Evolutionary conservation across 345 rosid genomes (phyloP), one percentile per base, ranked within the genome.

Genomic region (Salix dunnii): DNA sequence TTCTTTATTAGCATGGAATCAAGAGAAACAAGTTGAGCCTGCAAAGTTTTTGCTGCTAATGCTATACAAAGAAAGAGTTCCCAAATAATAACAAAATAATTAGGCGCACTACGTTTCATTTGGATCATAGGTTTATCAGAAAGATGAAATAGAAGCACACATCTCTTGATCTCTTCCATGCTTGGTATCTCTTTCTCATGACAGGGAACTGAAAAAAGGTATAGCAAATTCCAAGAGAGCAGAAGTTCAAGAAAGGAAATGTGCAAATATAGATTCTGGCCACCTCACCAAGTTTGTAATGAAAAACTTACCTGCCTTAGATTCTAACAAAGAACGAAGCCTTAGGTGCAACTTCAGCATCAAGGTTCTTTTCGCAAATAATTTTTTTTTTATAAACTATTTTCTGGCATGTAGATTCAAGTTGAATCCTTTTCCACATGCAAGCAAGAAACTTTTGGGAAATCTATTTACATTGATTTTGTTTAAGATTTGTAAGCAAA

Each of bases 391-490:
- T 68, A 21, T 58, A 17, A 11, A 3, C 62, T 30, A 28, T 31
- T 25, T 48, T 67, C 42, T 8, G 60, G 8, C 40, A 9, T 68
- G 38, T 36, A 55, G 67, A 76, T 27, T 0, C 68, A 70, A 33
- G 28, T 62, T 46, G 49, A 38, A 25, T 68, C 27, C 27, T 16
- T n/a, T 61, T 68, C 68, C 51, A n/a, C 35, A 51, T 25, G 63
- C 77, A 28, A 3, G 53, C 77, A 28, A 5, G 60, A 55, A 20
- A 58, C 16, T 5, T 13, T 35, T 51, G 10, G 6, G 25, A 16
- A 65, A 75, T 77, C 88, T 94, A 96, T 91, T 76, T 91, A 90
- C 99, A 96, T 83, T 86, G 97, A 75, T 78, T 83, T 71, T 81
- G 71, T 40, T 91, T 87, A 8, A 72, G 77, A 81, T 80, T 88